A percentile compares a stretch with the other conserved stretches of the same genome.
These are phyloP conservation scores for Aspergillus sclerotialis DNA, from an alignment of 2,329 filamentous ascomycete genomes.

Conservation along the genomic window DNA sequence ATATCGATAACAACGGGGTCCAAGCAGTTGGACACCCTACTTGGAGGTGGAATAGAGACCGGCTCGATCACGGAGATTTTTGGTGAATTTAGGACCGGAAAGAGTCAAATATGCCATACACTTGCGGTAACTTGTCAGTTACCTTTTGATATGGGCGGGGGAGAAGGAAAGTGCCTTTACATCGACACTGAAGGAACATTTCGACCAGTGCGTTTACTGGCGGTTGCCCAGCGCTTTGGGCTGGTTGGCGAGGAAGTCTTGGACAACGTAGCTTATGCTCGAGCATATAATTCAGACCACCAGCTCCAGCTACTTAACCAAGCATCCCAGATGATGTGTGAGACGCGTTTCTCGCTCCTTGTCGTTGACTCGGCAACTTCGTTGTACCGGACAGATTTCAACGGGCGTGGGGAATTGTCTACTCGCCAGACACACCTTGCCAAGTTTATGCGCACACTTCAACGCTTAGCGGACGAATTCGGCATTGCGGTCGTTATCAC, in stretches of 20 bases:
- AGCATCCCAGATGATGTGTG: constrained; percentile 98
- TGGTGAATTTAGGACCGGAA: constrained; percentile 94
- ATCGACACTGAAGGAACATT: constrained; percentile 99
- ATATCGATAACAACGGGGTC: constrained; percentile 98
- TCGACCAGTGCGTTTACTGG: constrained; percentile 79
- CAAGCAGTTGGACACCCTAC: constrained; percentile 89
- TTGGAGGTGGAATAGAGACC: constrained; percentile 92
- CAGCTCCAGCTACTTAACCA: constrained; percentile 92
- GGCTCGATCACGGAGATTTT: constrained; percentile 98
- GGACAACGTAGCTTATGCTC: constrained; percentile 96
- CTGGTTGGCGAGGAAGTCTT: constrained; percentile 94
- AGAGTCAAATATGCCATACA: constrained; percentile 97
- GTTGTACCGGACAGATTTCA: constrained; percentile 92
- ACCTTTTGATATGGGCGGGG: constrained; percentile 97
- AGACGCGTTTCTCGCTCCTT: constrained; percentile 92
- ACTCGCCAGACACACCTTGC: constrained; percentile 62
- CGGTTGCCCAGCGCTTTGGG: constrained; percentile 89
- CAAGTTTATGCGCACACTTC: constrained; percentile 43
- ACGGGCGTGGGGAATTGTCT: constrained; percentile 94
- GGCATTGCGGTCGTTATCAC: constrained; percentile 98
- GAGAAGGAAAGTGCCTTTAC: constrained; percentile 96
- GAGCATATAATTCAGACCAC: constrained; percentile 97
- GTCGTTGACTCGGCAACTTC: constrained; percentile 95
- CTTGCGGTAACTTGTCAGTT: constrained; percentile 97
- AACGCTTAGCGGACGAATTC: constrained; percentile 61